Evolutionary conservation across 169 alveolate species (phyloP).

Genomic region (Perkinsus chesapeaki): DNA sequence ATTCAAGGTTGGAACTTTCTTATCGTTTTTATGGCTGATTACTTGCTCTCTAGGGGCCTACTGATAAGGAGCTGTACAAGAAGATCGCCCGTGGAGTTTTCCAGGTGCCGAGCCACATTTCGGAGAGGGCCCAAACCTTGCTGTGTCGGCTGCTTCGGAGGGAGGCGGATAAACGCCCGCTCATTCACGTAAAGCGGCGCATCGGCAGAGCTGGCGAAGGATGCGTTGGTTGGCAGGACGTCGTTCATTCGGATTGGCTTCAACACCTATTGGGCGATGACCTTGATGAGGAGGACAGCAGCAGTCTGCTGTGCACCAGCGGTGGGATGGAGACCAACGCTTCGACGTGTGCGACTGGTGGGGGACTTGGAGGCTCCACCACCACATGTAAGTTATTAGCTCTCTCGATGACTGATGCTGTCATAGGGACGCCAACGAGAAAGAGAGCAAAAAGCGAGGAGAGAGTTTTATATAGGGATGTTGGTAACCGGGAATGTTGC

Average conservation of each 20-base stretch:
- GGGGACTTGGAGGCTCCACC: neutral
- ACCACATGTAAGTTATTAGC: neutral
- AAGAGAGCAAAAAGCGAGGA: neutral
- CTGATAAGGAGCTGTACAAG: slow-evolving; percentile 49
- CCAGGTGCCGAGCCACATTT: slow-evolving; percentile 30
- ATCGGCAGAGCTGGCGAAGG: neutral
- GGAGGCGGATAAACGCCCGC: neutral
- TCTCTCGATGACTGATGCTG: neutral
- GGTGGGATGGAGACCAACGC: neutral
- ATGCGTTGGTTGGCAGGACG: neutral
- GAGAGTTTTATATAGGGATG: neutral
- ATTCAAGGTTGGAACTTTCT: slow-evolving; percentile 14
- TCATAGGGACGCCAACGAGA: neutral
- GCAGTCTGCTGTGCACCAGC: neutral
- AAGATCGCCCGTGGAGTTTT: slow-evolving; percentile 42
- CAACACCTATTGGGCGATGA: neutral
- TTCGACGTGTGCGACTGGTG: neutral
- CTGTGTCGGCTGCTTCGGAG: neutral
- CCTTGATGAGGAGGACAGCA: neutral
- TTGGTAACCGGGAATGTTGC: neutral
- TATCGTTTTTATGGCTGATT: neutral
- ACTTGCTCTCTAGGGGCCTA: slow-evolving; percentile 22
- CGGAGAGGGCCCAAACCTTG: neutral
- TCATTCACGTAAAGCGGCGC: neutral
- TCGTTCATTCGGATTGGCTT: neutral